Evolutionary conservation across 352 stramenopile genomes (phyloP).

Genomic region (Peronospora belbahrii): DNA sequence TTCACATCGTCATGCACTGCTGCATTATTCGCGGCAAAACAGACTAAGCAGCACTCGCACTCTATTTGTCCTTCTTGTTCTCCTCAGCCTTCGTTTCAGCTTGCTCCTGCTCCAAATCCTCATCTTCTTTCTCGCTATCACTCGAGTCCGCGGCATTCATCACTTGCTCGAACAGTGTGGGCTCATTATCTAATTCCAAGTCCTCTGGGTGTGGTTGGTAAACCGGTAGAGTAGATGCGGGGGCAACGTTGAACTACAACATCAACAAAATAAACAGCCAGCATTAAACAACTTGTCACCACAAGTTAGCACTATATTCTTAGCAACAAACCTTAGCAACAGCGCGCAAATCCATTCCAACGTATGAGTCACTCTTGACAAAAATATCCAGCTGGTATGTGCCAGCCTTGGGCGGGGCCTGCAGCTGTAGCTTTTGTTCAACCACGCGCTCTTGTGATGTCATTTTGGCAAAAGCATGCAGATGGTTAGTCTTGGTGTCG

Average conservation of each 20-base stretch:
- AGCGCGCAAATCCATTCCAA: constrained; percentile 92
- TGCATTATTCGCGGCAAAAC: constrained; percentile 22
- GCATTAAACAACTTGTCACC: not conserved
- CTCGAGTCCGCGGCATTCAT: constrained; percentile 83
- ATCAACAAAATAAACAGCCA: constrained; percentile 5
- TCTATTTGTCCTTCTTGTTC: constrained; percentile 67
- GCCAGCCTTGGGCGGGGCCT: constrained; percentile 90
- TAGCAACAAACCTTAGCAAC: constrained; percentile 70
- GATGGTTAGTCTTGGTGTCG: constrained; percentile 89
- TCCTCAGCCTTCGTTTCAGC: constrained; percentile 51
- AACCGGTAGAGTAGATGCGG: constrained; percentile 89
- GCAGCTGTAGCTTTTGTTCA: constrained; percentile 93
- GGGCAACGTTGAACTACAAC: constrained; percentile 88
- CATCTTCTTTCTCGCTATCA: constrained; percentile 81
- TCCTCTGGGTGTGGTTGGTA: constrained; percentile 97
- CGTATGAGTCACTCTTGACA: constrained; percentile 96
- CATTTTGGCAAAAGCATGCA: constrained; percentile 96
- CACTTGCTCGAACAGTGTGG: constrained; percentile 98
- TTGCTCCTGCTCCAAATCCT: constrained; percentile 36
- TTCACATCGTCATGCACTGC: constrained; percentile 19
- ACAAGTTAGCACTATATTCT: not conserved
- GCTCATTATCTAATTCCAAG: constrained; percentile 98
- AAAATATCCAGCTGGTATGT: constrained; percentile 96
- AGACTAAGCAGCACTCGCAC: constrained; percentile 24
- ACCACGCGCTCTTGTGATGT: constrained; percentile 83